Base-by-base conservation (phyloP, 345 rosid genomes). In the Cardamine chenopodiifolia region DNA sequence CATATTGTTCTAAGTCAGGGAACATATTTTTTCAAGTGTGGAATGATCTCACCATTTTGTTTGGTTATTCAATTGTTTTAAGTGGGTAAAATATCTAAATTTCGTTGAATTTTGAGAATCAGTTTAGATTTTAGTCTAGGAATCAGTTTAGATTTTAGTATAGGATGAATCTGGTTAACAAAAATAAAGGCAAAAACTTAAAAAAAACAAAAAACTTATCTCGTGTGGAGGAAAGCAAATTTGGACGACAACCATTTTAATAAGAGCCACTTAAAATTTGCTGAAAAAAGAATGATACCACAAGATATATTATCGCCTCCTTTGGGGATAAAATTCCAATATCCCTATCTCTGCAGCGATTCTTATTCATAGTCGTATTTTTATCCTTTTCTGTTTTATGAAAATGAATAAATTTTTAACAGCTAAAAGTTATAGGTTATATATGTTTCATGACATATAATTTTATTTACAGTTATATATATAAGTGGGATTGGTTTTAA, bases 311-410 rank as follows among this genome's bases (percentile, higher is more conserved):
- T 75, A 75, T 75, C 79, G 4, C 23, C 62, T 75, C 52, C 55
- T 59, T 64, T 60, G 44, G 47, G 61, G 73, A 59, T 67, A 75
- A 75, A 68, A 75, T 68, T 75, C 73, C 68, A 19, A 10, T 26
- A 67, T 67, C 78, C 68, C 52, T 50, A 49, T 67, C 74, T 80
- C 53, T 66, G 72, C 78, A 67, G 49, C 59, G 73, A 67, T 67
- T 74, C 78, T 48, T 58, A 55, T 20, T 73, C 65, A n/a, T 31
- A 54, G 19, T 73, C 29, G 37, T 64, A 7, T 2, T 14, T 72
- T 39, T 26, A 25, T 62, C 19, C 0, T 12, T 49, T 35, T 39
- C 5, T 50, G 18, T 35, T 62, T 49, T 37, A 19, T 62, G 42
- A 7, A 48, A 23, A 59, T 25, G 14, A 59, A 34, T 6, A 11